A percentile compares a stretch with the other conserved stretches of the same genome.
Evolutionary conservation across 495 filamentous ascomycete genomes (phyloP).

Genomic region (Trichoderma erinaceum): DNA sequence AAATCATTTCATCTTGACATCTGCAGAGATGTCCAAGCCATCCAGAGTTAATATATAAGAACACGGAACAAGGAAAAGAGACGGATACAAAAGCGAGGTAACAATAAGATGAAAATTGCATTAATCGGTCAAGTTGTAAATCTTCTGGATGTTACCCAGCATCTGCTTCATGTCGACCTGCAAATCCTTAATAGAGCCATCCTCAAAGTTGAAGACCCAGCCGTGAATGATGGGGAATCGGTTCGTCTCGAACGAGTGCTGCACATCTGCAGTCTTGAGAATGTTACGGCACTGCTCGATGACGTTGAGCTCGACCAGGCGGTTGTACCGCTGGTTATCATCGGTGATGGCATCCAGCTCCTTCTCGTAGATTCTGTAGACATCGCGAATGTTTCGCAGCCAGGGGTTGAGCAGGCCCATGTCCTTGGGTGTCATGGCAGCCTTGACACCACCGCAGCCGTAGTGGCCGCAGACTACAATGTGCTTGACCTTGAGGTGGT

Average conservation of each 20-base stretch:
- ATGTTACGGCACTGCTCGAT: conserved; percentile 53
- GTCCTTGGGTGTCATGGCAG: conserved; percentile 52
- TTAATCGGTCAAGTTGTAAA: conserved; percentile 38
- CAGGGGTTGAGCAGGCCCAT: conserved; percentile 55
- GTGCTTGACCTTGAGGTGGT: conserved; percentile 55
- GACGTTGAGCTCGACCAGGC: conserved; percentile 56
- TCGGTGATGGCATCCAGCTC: conserved; percentile 49
- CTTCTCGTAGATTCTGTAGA: conserved; percentile 50
- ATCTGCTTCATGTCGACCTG: conserved; percentile 41
- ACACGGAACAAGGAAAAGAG: background rate
- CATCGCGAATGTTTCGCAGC: conserved; percentile 56
- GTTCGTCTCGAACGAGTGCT: conserved; percentile 46
- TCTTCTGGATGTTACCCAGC: conserved; percentile 47
- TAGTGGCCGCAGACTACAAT: conserved; percentile 61
- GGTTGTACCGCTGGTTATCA: conserved; percentile 41
- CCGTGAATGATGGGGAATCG: conserved; percentile 50
- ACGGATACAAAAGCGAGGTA: background rate
- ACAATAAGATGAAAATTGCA: background rate
- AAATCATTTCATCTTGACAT: too few relatives aligned
- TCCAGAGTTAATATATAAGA: background rate
- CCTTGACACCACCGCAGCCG: conserved; percentile 58
- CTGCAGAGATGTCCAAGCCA: too few relatives aligned
- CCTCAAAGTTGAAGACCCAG: conserved; percentile 51
- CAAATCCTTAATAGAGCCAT: conserved; percentile 49
- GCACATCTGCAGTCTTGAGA: conserved; percentile 52